These are phyloP conservation scores for Arachnopeziza araneosa DNA, from an alignment of 2,329 filamentous ascomycete species.

Conservation along the genomic window DNA sequence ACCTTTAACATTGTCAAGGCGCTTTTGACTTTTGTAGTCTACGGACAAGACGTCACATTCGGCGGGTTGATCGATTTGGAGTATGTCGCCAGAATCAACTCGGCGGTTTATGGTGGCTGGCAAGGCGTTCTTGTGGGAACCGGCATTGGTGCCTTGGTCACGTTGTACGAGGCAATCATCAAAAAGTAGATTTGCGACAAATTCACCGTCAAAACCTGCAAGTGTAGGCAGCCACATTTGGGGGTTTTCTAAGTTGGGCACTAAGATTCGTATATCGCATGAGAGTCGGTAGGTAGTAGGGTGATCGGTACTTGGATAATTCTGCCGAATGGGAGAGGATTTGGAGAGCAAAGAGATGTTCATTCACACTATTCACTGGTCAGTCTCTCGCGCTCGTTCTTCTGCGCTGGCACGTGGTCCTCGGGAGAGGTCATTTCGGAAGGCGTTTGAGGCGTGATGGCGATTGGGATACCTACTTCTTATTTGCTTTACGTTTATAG, in stretches of 20 bases:
- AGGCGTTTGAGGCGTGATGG: constrained; percentile 25
- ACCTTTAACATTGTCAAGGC: constrained; percentile 89
- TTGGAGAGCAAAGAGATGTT: constrained; percentile 3
- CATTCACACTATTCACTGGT: constrained; percentile 18
- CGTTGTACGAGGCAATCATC: constrained; percentile 73
- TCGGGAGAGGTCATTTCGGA: constrained; percentile 18
- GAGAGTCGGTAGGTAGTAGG: background rate
- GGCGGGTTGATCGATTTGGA: constrained; percentile 54
- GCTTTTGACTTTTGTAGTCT: constrained; percentile 74
- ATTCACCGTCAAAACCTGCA: background rate
- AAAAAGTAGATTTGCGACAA: constrained; percentile 47
- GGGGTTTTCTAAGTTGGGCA: background rate
- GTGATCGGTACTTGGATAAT: background rate
- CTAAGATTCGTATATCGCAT: background rate
- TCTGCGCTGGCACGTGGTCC: constrained; percentile 26
- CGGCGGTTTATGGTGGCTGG: constrained; percentile 65
- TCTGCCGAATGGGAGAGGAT: background rate
- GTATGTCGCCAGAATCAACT: constrained; percentile 58
- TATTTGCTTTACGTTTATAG: constrained; percentile 1
- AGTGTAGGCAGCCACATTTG: background rate
- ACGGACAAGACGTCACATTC: constrained; percentile 59
- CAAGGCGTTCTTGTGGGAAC: constrained; percentile 63
- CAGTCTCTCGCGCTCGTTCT: constrained; percentile 19
- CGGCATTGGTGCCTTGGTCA: constrained; percentile 61
- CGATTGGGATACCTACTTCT: constrained; percentile 22